These are phyloP conservation scores for Penicillium paxilli DNA, from an alignment of 495 filamentous ascomycete species.

Conservation along the genomic window DNA sequence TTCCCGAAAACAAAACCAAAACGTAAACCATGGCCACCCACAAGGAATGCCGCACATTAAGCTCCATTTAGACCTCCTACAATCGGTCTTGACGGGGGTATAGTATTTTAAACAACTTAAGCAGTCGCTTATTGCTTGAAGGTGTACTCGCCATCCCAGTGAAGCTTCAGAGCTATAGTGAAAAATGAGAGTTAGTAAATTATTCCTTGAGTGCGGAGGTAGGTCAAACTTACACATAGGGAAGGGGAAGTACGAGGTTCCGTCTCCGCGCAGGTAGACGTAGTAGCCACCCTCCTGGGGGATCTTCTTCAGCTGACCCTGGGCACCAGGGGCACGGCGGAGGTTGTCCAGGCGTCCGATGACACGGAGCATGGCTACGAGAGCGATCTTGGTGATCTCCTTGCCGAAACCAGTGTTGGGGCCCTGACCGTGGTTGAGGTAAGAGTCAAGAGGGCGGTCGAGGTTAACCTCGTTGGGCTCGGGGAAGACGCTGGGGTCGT, in stretches of 20 bases:
- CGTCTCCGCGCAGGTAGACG: conserved; percentile 73
- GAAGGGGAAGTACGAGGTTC: conserved; percentile 70
- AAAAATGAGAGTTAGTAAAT: not conserved
- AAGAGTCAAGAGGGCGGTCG: conserved; percentile 64
- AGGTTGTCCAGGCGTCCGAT: conserved; percentile 58
- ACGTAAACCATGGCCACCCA: conserved; percentile 14
- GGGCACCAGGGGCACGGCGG: conserved; percentile 65
- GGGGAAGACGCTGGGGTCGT: conserved; percentile 67
- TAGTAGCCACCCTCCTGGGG: conserved; percentile 57
- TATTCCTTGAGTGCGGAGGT: not conserved
- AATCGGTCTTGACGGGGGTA: not conserved
- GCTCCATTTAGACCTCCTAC: not conserved
- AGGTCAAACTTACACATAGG: conserved; percentile 58
- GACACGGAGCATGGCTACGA: conserved; percentile 64
- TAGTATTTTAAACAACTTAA: not conserved
- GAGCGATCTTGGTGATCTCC: conserved; percentile 60
- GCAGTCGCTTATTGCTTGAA: conserved; percentile 14
- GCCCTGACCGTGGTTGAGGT: conserved; percentile 66
- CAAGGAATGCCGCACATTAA: conserved; percentile 6
- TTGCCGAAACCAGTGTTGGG: conserved; percentile 63
- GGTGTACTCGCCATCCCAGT: conserved; percentile 29
- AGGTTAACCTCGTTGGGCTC: conserved; percentile 64
- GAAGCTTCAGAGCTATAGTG: conserved; percentile 28
- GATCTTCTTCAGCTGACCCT: conserved; percentile 75
- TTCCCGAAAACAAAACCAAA: conserved; percentile 16